Conservation (phyloP, 192 early-diverging fungal species). For the Phycomyces nitens region DNA sequence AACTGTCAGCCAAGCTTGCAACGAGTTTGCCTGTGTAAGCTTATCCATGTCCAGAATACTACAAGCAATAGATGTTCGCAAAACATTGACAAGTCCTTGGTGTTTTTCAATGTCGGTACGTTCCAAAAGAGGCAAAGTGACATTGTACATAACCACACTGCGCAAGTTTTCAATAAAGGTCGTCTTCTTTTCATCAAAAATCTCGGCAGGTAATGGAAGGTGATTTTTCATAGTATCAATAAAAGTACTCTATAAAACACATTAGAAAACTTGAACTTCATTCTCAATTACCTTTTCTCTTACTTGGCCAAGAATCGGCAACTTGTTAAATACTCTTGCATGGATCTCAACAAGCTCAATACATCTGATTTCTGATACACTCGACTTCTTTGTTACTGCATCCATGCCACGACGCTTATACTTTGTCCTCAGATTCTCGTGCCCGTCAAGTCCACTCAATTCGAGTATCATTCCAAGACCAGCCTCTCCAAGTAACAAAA, state of each 20-base stretch:
- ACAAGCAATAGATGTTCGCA: conserved; percentile 1
- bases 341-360: conserved; percentile 20
- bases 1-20: conserved; percentile 1
- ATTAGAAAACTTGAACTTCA: not conserved
- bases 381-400: conserved; percentile 38
- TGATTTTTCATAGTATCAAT: conserved; percentile 8
- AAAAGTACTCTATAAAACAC: conserved; percentile 1
- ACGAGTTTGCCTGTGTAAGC: not conserved
- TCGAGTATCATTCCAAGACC: conserved; percentile 47
- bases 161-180: conserved; percentile 5
- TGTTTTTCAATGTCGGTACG: not conserved
- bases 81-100: not conserved
- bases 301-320: not conserved
- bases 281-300: not conserved
- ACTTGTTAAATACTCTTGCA: not conserved
- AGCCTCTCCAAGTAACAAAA: conserved; percentile 36
- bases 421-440: conserved; percentile 14
- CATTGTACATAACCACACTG: not conserved
- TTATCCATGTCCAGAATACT: conserved; percentile 9
- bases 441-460: conserved; percentile 37
- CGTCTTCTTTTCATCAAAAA: conserved; percentile 9
- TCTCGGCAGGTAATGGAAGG: not conserved
- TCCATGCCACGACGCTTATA: conserved; percentile 44
- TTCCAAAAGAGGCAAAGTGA: conserved; percentile 5
- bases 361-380: conserved; percentile 30